A percentile compares a stretch with the other conserved stretches of the same genome.
These are phyloP conservation scores for Ormosia emarginata DNA, from an alignment of 306 rosid genomes.

Conservation along the genomic window DNA sequence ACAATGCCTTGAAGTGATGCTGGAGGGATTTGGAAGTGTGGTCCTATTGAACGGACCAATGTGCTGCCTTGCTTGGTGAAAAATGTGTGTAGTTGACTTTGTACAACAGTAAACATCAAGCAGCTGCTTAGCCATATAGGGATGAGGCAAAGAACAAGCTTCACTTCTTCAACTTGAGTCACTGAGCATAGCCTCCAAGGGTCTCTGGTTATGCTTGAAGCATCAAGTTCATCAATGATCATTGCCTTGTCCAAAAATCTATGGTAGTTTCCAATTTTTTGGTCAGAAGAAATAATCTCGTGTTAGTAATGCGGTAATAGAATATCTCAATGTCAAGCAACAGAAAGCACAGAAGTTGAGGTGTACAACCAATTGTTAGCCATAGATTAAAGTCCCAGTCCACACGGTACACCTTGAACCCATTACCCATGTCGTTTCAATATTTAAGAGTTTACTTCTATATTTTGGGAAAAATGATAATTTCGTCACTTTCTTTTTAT, in stretches of 20 bases:
- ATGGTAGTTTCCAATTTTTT: neutral
- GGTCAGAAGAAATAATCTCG: neutral
- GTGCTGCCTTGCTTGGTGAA: conserved; percentile 53
- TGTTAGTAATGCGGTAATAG: neutral
- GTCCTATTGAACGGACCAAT: conserved; percentile 33
- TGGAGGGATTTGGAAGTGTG: conserved; percentile 36
- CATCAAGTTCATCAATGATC: conserved; percentile 32
- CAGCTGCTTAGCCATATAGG: conserved; percentile 52
- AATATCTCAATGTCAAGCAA: neutral
- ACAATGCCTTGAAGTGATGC: conserved; percentile 46
- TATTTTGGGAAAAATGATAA: no score
- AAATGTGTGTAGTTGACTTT: conserved; percentile 43
- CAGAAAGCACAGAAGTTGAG: no score
- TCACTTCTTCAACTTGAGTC: conserved; percentile 54
- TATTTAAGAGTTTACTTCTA: no score
- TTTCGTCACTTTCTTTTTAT: no score
- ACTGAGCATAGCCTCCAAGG: conserved; percentile 54
- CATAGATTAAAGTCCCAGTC: no score
- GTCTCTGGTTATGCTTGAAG: conserved; percentile 19
- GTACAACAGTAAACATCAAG: conserved; percentile 38
- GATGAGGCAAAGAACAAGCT: conserved; percentile 41
- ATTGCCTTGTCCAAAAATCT: conserved; percentile 53
- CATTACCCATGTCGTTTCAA: no score
- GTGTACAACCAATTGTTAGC: no score
- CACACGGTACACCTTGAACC: no score